These are phyloP conservation scores for Wallacemonas collosoma DNA, from an alignment of 208 protist species.

Conservation along the genomic window DNA sequence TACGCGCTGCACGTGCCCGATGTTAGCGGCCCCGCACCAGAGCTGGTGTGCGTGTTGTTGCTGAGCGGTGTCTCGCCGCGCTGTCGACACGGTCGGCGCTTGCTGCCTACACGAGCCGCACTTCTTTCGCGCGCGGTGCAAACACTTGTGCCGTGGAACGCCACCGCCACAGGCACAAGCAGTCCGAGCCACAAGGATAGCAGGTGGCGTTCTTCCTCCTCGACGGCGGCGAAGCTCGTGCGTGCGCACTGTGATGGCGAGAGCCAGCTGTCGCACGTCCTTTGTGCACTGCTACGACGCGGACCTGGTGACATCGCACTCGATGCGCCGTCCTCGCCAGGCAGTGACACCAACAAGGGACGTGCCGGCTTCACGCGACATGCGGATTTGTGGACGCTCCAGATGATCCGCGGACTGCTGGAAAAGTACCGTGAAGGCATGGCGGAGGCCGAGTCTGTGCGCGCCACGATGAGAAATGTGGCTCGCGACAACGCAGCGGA, in stretches of 20 bases:
- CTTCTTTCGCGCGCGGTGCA: slow-evolving; percentile 37
- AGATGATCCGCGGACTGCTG: background rate
- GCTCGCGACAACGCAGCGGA: background rate
- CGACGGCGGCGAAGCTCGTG: background rate
- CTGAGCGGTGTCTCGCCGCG: slow-evolving; percentile 44
- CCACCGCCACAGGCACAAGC: background rate
- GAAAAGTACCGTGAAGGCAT: background rate
- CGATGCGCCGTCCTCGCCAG: background rate
- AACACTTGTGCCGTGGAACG: background rate
- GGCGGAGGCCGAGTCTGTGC: background rate
- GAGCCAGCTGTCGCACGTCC: background rate
- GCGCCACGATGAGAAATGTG: background rate
- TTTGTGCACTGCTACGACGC: slow-evolving; percentile 7
- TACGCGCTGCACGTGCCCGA: slow-evolving; percentile 38
- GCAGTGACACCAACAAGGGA: background rate
- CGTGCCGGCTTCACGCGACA: slow-evolving; percentile 1
- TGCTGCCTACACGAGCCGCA: slow-evolving; percentile 8
- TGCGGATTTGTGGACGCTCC: background rate
- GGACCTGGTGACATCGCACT: background rate
- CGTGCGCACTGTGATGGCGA: background rate
- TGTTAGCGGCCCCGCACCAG: slow-evolving; percentile 10
- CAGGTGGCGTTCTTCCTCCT: background rate
- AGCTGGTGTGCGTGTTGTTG: slow-evolving; percentile 43
- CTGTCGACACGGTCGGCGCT: slow-evolving; percentile 33
- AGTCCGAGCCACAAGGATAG: background rate